phyloP scores from a whole-genome alignment of 495 filamentous ascomycete genomes.

The Tricharina praecox region DNA sequence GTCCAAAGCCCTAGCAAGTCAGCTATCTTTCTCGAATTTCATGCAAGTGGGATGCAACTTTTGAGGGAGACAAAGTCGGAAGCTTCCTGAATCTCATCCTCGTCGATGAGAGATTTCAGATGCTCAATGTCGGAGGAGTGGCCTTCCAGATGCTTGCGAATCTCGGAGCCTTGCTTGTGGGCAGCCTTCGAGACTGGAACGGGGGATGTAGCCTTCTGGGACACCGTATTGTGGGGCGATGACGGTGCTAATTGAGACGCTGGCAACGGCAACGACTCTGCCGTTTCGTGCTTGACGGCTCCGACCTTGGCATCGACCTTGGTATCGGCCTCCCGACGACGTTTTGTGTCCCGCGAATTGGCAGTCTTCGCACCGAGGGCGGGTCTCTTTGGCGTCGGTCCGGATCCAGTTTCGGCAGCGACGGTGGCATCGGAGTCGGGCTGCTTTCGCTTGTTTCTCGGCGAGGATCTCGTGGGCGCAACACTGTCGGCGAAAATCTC shows the following conservation, averaged over 20 bases:
- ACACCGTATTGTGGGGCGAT: too few species aligned
- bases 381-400: neutral
- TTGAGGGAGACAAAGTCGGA: conserved; percentile 14
- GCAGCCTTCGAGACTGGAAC: neutral
- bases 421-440: neutral
- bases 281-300: too few species aligned
- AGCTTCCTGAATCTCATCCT: conserved; percentile 15
- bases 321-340: too few species aligned
- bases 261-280: too few species aligned
- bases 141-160: neutral
- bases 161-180: neutral
- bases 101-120: neutral
- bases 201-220: too few species aligned
- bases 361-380: neutral
- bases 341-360: neutral
- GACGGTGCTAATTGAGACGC: too few species aligned
- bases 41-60: too few species aligned
- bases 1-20: conserved; percentile 15
- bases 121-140: neutral
- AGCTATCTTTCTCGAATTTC: too few species aligned
- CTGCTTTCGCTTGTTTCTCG: neutral
- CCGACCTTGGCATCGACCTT: too few species aligned
- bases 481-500: neutral
- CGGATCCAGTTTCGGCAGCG: neutral
- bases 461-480: neutral